Conservation (phyloP, 78 protist genomes). For the Goniomonas avonlea region DNA sequence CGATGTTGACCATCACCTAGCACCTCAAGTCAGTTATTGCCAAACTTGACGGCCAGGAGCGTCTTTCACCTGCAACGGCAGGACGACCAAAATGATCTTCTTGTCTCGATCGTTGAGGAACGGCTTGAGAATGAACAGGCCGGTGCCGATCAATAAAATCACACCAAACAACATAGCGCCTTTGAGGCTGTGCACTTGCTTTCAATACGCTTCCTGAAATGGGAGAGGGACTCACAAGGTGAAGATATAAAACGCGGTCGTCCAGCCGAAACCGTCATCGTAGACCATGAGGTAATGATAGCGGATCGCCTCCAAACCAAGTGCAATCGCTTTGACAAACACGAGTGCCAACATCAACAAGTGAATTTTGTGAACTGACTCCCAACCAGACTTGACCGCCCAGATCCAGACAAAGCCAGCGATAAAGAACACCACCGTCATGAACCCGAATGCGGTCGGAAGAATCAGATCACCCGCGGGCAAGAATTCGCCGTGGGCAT, state of each 20-base stretch:
- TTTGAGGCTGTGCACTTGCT: conserved; percentile 49
- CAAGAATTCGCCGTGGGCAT: not conserved
- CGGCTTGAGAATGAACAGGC: conserved; percentile 70
- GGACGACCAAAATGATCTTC: conserved; percentile 56
- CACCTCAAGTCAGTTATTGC: too few species aligned
- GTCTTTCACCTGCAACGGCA: conserved; percentile 4
- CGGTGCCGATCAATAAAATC: conserved; percentile 72
- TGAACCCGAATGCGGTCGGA: not conserved
- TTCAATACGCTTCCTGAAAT: not conserved
- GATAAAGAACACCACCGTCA: not conserved
- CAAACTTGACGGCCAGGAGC: too few species aligned
- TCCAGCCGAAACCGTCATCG: conserved; percentile 56
- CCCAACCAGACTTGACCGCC: too few species aligned
- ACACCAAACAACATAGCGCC: conserved; percentile 63
- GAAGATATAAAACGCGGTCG: conserved; percentile 53
- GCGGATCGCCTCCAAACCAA: too few species aligned
- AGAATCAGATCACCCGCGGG: not conserved
- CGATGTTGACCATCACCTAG: conserved; percentile 67
- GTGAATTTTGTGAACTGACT: too few species aligned
- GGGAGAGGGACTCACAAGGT: too few species aligned
- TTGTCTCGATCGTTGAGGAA: conserved; percentile 65
- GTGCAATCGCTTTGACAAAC: too few species aligned
- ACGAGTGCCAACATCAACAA: too few species aligned
- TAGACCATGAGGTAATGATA: conserved; percentile 50
- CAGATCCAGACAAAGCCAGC: not conserved